Evolutionary conservation across 345 rosid species (phyloP), one percentile per base, ranked within the genome.

Genomic region (Firmiana major): DNA sequence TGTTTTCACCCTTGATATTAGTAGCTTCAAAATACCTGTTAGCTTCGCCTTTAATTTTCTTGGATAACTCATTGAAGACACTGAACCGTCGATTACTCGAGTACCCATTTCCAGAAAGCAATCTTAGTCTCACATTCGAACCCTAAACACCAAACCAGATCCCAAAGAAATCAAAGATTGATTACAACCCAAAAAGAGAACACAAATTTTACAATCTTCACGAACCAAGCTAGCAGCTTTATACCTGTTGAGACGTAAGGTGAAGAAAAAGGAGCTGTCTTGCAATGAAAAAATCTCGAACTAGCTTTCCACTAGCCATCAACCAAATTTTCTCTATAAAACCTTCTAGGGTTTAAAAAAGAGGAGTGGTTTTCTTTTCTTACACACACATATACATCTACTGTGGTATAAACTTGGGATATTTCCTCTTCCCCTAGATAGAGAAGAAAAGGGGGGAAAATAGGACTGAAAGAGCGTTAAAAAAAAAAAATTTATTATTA

Each of bases 241-340:
- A 42, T 75, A 91, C 95, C 93, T 87, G 89, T 63, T 73, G 86
- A 71, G 85, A 77, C 22, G 75, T 66, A 40, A 86, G 31, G 53
- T 66, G 91, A 54, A 28, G 83, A 57, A 79, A 82, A 63, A 89
- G 75, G n/a, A 86, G 84, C 77, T 83, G 89, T 78, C 87, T 87
- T 53, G 84, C 80, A 13, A 90, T 83, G 42, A 92, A 53, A 67
- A 90, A 79, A 81, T 93, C 96, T 51, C 94, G 92, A 72, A 89
- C 84, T 78, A 95, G 78, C 90, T 91, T 91, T 64, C 93, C 86
- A 84, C 89, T 82, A 68, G 97, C 97, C 98, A 94, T 94, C 77
- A 72, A 43, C 21, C 21, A 54, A 24, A 22, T 7, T 53, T 21
- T 21, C 31, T 54, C 9, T 2, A n/a, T 6, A 62, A 63, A 45